Percentiles rank a stretch among this genome's conserved stretches.
These are phyloP conservation scores for Kazachstania sp. DNA, from an alignment of 1,139 yeast species.

Conservation along the genomic window DNA sequence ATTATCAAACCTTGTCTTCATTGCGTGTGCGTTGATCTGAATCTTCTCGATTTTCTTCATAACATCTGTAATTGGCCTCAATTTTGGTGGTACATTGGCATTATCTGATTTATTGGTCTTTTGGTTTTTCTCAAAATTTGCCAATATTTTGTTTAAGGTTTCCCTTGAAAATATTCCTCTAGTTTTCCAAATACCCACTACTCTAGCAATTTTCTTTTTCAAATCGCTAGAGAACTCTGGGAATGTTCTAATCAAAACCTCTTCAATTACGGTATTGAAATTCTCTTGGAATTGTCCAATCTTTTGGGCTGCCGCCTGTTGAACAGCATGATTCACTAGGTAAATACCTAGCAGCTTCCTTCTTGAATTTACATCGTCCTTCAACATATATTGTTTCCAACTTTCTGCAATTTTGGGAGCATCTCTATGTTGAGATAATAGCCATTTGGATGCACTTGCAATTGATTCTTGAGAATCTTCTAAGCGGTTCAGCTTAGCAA, in stretches of 20 bases:
- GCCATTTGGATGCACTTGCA: slow-evolving; percentile 81
- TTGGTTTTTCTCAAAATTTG: slow-evolving; percentile 27
- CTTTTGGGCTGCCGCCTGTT: slow-evolving; percentile 63
- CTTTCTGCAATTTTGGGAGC: slow-evolving; percentile 50
- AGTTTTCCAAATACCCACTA: slow-evolving; percentile 70
- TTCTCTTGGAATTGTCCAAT: slow-evolving; percentile 53
- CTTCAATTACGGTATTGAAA: slow-evolving; percentile 44
- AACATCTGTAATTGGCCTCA: slow-evolving; percentile 13
- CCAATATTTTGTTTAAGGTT: slow-evolving; percentile 40
- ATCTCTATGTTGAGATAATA: slow-evolving; percentile 65
- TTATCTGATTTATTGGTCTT: slow-evolving; percentile 3
- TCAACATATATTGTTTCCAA: slow-evolving; percentile 43
- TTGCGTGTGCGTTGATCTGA: slow-evolving; percentile 16
- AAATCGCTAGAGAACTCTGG: slow-evolving; percentile 29
- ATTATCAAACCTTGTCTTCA: slow-evolving; percentile 25
- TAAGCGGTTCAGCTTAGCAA: slow-evolving; percentile 48
- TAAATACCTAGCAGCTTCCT: slow-evolving; percentile 59
- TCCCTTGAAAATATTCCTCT: slow-evolving; percentile 46
- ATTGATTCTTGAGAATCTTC: slow-evolving; percentile 85
- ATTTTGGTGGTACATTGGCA: slow-evolving; percentile 12
- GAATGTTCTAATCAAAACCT: slow-evolving; percentile 26
- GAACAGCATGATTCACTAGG: slow-evolving; percentile 77
- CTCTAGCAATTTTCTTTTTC: slow-evolving; percentile 53
- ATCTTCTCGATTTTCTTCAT: slow-evolving; percentile 16
- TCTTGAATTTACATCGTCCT: slow-evolving; percentile 31